Evolutionary conservation across 164 flowering plant species (phyloP), one percentile per base, ranked within the genome.

Genomic region (Kalanchoe fedtschenkoi): DNA sequence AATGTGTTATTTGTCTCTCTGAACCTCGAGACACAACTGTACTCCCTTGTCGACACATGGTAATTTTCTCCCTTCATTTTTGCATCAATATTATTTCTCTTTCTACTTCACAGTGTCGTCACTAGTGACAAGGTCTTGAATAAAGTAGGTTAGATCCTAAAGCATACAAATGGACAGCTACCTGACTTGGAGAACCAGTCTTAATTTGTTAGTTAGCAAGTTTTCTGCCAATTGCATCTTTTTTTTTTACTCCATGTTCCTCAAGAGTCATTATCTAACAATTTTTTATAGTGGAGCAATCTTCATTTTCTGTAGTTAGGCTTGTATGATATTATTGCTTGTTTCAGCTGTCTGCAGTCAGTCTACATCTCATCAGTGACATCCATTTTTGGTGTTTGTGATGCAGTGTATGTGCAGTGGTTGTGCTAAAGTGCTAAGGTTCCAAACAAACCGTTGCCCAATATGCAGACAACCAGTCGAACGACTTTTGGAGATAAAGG

Each of bases 1-100:
- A 95, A 76, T 95, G 97, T 71, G 99, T 91, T 8, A 86, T 95
- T 60, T 95, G 99, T 81, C 76, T 95, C 60, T 91, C 97, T 39
- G 96, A 95, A 69, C 97, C 99, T n/a, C 80, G 96, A 44, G 99
- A 95, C 71, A 91, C 96, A 16, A 84, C 97, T 65, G 96, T 86
- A 13, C 99, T 95, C 61, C 99, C 99, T 17, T 95, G 99, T 67
- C 82, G 99, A 39, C 99, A 93, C 75, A 93, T 93, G 99, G 99
- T 93, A 84, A 65, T 26, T 58, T 22, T 47, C 16, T 22, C 53
- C 0, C 62, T 38, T 30, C 44, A 32, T 61, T 39, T 59, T 8
- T 39, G 46, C n/a, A 42, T 19, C n/a, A n/a, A n/a, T n/a, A n/a
- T n/a, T n/a, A n/a, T n/a, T n/a, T n/a, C n/a, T n/a, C n/a, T n/a